These are phyloP conservation scores for Aspergillus ruber DNA, from an alignment of 2,329 filamentous ascomycete species.

Conservation along the genomic window DNA sequence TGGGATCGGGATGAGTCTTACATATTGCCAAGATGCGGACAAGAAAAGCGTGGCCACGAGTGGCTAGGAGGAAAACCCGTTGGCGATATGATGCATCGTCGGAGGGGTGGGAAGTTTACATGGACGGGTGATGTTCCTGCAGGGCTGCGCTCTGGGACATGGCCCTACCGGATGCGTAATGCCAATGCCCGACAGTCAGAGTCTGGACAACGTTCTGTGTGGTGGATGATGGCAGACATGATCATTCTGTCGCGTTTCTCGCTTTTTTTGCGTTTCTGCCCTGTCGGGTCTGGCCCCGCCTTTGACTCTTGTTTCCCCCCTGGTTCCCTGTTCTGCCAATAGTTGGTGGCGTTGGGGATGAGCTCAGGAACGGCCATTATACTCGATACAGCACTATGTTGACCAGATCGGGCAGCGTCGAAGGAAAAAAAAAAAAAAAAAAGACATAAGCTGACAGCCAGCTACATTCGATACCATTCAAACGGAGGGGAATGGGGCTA, in stretches of 20 bases:
- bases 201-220: neutral
- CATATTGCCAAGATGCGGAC: neutral
- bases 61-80: neutral
- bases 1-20: neutral
- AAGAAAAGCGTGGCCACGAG: neutral
- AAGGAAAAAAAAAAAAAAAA: no score
- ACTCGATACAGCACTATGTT: neutral
- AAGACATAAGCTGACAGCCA: neutral
- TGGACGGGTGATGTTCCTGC: neutral
- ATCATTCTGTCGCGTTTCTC: neutral
- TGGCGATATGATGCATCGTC: neutral
- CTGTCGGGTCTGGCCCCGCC: neutral
- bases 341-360: neutral
- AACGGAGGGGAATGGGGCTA: neutral
- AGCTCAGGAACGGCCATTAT: neutral
- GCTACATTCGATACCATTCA: neutral
- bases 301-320: no score
- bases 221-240: neutral
- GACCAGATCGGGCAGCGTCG: neutral
- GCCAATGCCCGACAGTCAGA: neutral
- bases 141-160: neutral
- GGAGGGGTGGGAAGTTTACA: neutral
- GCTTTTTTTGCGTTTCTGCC: neutral
- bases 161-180: neutral
- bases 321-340: no score